phyloP scores from a whole-genome alignment of 2,329 filamentous ascomycete genomes.

The Beauveria scarabaeidicola region DNA sequence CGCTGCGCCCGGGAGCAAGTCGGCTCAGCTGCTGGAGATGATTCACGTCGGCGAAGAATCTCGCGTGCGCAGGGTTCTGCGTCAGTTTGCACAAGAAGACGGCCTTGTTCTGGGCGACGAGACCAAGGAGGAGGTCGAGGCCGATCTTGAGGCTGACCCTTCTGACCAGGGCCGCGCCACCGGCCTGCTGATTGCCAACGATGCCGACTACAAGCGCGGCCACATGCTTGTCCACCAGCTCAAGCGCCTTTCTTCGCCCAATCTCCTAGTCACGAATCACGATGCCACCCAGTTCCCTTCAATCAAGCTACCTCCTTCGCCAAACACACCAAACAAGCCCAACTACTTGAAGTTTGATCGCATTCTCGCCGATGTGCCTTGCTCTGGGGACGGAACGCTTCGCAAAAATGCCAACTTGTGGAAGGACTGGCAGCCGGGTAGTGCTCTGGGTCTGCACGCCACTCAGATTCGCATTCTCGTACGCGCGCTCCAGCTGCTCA shows the following conservation, averaged over 20 bases:
- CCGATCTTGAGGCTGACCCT: constrained; percentile 48
- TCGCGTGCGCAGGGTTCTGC: constrained; percentile 63
- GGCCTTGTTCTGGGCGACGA: constrained; percentile 43
- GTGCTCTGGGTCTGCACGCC: constrained; percentile 75
- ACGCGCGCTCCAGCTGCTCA: constrained; percentile 89
- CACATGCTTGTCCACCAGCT: constrained; percentile 98
- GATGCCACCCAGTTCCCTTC: constrained; percentile 94
- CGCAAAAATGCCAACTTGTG: constrained; percentile 91
- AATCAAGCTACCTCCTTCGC: constrained; percentile 67
- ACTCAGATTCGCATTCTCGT: constrained; percentile 88
- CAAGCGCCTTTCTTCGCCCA: constrained; percentile 92
- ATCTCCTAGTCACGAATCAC: constrained; percentile 94
- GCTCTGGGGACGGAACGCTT: constrained; percentile 87
- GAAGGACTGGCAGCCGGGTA: constrained; percentile 89
- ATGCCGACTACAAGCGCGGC: constrained; percentile 90
- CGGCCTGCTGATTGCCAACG: constrained; percentile 88
- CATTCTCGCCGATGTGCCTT: constrained; percentile 92
- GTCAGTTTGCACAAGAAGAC: constrained; percentile 53
- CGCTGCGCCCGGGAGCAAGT: constrained; percentile 94
- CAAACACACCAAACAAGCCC: constrained; percentile 42
- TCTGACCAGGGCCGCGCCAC: constrained; percentile 80
- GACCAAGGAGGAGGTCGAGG: constrained; percentile 38
- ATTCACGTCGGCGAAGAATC: constrained; percentile 89
- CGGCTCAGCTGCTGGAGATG: constrained; percentile 89
- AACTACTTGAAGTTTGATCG: constrained; percentile 93